Base-by-base conservation (phyloP, 2,329 filamentous ascomycete species). In the Leptographium lundbergii region DNA sequence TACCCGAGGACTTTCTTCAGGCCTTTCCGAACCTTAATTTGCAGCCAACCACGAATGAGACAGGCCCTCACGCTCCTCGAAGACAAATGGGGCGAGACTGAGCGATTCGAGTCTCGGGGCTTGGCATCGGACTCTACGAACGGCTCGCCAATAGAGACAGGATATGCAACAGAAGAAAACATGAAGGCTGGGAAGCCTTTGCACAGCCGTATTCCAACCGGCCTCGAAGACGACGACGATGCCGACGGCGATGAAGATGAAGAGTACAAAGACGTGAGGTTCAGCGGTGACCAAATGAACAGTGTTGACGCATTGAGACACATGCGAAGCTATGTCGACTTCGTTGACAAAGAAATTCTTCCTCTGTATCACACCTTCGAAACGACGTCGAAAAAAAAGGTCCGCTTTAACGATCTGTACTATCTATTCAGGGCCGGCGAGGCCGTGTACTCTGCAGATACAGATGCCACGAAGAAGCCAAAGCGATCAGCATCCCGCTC, bases 361-460 rank as follows among this genome's bases (percentile, higher is more conserved):
- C 73, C 72, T 4, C 60, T 73, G 1, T 67, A 71, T 57, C 58
- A 61, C 14, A 59, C 62, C 17, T 71, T 65, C 55, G 58, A 60
- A 32, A 58, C 32, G 55, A 60, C 57, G 27, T 4, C 34, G 2
- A 55, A 54, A 17, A 53, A 42, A 24, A 68, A 68, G 3, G 69
- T 76, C 62, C 69, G 67, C 55, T 76, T 71, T 34, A 69, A 72
- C 19, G 74, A 77, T 61, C 62, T 77, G n/a, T 75, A 73, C 71
- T 70, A 66, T 1, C 66, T 76, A 0, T 77, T 74, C 66, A 69
- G 70, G 0, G 62, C 66, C 0, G 74, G 74, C 2, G 73, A 76
- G 6, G 64, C 74, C 6, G 51, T 76, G 60, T 73, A 72, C 63
- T 71, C 73, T 9, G 14, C 34, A 47, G 19, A 25, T 36, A n/a